These are phyloP conservation scores for Cryptococcus maquisensis DNA, from an alignment of 1,284 basidiomycete genomes.

Conservation along the genomic window DNA sequence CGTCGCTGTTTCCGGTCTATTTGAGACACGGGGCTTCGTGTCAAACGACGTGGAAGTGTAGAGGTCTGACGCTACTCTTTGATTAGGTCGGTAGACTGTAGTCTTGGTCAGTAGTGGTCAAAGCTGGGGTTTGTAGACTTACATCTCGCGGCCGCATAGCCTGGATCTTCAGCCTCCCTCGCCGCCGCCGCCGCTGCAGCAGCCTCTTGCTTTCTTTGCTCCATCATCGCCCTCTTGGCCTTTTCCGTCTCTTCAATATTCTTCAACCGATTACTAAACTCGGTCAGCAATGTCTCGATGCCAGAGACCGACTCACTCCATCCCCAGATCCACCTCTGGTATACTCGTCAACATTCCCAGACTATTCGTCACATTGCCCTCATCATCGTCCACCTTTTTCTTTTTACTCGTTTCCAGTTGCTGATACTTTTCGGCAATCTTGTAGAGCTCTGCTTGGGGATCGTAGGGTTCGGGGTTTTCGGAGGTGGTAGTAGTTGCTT, in stretches of 20 bases:
- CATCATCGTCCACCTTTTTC: constrained; percentile 54
- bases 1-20: constrained; percentile 67
- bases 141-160: constrained; percentile 80
- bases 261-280: constrained; percentile 69
- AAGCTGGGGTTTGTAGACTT: constrained; percentile 40
- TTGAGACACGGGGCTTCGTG: constrained; percentile 66
- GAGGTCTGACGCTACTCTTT: constrained; percentile 73
- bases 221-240: constrained; percentile 78
- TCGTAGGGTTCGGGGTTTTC: constrained; percentile 54
- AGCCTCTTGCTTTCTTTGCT: constrained; percentile 56
- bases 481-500: constrained; percentile 46
- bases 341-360: constrained; percentile 93
- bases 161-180: constrained; percentile 55
- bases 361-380: constrained; percentile 88
- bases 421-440: constrained; percentile 64
- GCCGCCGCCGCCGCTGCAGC: constrained; percentile 35
- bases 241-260: constrained; percentile 97
- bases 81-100: constrained; percentile 74
- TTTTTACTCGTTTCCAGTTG: constrained; percentile 19
- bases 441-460: constrained; percentile 76
- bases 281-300: not conserved
- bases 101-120: not conserved
- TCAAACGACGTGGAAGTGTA: constrained; percentile 78
- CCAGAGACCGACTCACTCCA: constrained; percentile 67
- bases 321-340: constrained; percentile 93